Evolutionary conservation across 495 filamentous ascomycete genomes (phyloP), one percentile per base, ranked within the genome.

Genomic region (Tuber umbilicatum): DNA sequence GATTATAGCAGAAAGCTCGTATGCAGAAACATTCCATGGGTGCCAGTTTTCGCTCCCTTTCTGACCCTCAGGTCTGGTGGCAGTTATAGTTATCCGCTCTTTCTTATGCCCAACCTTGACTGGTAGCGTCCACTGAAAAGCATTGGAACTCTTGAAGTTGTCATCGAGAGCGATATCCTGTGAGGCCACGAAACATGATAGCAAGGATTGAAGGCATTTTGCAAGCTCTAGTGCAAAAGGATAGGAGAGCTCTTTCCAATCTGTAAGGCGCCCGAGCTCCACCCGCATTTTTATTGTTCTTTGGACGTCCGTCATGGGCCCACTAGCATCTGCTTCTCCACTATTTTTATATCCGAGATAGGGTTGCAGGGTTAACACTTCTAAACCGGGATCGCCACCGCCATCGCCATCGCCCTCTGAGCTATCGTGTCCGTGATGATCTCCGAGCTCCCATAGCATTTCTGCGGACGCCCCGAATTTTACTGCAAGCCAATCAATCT

Each of bases 401-500:
- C 5, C 23, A n/a, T 60, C 47, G 47, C n/a, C 23, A n/a, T n/a
- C 23, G 21, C 5, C n/a, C 2, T 60, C 50, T 12, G 9, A n/a
- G 50, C 50, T 27, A 14, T n/a, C 50, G 23, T 60, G 50, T 14
- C 31, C n/a, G 50, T n/a, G 23, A 6, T 70, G 40, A 37, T 35
- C 23, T 17, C 68, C 68, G 27, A 37, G 27, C 14, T 23, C 37
- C 68, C 68, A 70, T 4, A 38, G 37, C 41, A 2, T 10, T 4
- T 27, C 50, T 10, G 5, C 23, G n/a, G 35, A 42, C 10, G 23
- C 37, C 6, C 73, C 74, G 19, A 80, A 16, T 21, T 73, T 69
- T 39, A 70, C 60, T 55, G 85, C 83, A 73, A 88, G 85, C 76
- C 80, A 85, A 47, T 88, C 86, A 2, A 88, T 68, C 69, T 88